Conservation (phyloP, 495 filamentous ascomycete species). For the Penicillium flavigenum region DNA sequence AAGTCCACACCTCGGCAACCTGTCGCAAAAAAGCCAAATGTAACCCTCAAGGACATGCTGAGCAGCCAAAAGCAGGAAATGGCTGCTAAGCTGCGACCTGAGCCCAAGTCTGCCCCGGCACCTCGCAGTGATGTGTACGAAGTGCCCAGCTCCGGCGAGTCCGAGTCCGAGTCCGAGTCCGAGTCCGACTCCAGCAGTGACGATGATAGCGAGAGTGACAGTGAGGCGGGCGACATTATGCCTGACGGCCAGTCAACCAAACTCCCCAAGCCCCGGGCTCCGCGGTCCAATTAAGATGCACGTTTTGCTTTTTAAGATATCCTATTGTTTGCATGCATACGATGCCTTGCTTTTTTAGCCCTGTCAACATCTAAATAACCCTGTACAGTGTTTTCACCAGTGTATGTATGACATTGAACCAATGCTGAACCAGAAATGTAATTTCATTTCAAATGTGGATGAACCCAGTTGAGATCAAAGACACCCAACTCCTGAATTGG, state of each 20-base stretch:
- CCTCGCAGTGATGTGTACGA: slow-evolving; percentile 4
- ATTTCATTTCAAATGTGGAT: neutral
- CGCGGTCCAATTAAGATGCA: neutral
- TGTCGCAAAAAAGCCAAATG: neutral
- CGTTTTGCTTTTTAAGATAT: slow-evolving; percentile 1
- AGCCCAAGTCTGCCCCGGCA: neutral
- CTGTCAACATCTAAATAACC: neutral
- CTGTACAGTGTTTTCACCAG: neutral
- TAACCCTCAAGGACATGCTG: slow-evolving; percentile 16
- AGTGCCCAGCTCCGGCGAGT: slow-evolving; percentile 4
- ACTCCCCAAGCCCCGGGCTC: slow-evolving; percentile 7
- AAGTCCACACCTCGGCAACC: neutral
- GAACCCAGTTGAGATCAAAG: neutral
- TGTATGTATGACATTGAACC: neutral
- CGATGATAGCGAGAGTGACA: slow-evolving; percentile 14
- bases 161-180: neutral
- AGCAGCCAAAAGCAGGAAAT: slow-evolving; percentile 10
- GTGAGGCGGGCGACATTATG: slow-evolving; percentile 18
- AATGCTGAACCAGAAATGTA: neutral
- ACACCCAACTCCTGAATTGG: too few relatives aligned
- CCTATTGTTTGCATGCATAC: slow-evolving; percentile 1
- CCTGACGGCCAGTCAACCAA: slow-evolving; percentile 14
- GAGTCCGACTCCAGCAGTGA: slow-evolving; percentile 8
- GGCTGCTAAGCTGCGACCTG: slow-evolving; percentile 7
- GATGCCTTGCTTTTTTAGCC: neutral